A percentile compares a stretch with the other conserved stretches of the same genome.
Conservation (phyloP, 1,139 yeast genomes). For the Kurtzmaniella quercitrusa region DNA sequence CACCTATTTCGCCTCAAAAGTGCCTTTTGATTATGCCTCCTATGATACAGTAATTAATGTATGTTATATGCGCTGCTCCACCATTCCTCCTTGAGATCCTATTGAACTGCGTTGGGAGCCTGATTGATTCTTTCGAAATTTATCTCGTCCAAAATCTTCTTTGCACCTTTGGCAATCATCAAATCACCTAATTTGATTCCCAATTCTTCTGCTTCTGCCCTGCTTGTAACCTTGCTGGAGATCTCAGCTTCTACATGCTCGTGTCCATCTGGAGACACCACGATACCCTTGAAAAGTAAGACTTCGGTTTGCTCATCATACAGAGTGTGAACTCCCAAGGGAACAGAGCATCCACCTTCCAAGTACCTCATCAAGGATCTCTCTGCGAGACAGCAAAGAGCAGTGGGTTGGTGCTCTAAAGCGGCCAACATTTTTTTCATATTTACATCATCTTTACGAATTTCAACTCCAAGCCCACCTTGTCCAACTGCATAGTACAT, state of each 20-base stretch:
- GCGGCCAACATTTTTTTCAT: constrained; percentile 55
- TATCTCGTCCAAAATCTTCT: constrained; percentile 72
- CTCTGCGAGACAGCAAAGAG: constrained; percentile 85
- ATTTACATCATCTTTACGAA: constrained; percentile 61
- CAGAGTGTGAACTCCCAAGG: constrained; percentile 80
- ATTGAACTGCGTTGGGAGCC: constrained; percentile 17
- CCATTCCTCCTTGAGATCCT: background rate
- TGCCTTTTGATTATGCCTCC: background rate
- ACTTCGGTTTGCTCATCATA: constrained; percentile 41
- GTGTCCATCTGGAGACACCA: constrained; percentile 81
- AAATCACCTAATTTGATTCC: constrained; percentile 69
- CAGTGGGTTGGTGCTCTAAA: constrained; percentile 64
- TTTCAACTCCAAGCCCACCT: constrained; percentile 93
- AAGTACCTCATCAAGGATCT: constrained; percentile 79
- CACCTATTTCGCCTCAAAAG: background rate
- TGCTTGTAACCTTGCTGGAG: constrained; percentile 27
- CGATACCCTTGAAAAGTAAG: constrained; percentile 62
- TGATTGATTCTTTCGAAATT: constrained; percentile 62
- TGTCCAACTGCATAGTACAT: constrained; percentile 98
- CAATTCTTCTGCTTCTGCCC: constrained; percentile 63
- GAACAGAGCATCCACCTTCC: constrained; percentile 98
- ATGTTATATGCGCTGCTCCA: constrained; percentile 1
- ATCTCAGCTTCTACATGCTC: constrained; percentile 56
- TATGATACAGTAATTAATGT: background rate
- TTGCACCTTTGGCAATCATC: constrained; percentile 76